These are phyloP conservation scores for Alternaria burnsii DNA, from an alignment of 2,329 filamentous ascomycete genomes.

Conservation along the genomic window DNA sequence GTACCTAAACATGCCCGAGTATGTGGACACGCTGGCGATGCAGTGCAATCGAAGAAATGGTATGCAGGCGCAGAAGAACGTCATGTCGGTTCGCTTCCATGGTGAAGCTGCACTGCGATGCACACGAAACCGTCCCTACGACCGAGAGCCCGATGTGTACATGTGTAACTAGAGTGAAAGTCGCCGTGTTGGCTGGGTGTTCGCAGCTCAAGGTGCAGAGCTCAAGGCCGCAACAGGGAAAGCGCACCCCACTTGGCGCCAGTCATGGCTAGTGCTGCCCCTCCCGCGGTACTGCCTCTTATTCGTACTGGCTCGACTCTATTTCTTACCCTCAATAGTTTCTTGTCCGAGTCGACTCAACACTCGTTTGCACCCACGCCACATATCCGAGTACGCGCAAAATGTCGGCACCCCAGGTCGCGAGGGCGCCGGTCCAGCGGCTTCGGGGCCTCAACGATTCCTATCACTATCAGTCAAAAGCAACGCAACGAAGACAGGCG, in stretches of 20 bases:
- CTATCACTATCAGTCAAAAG: constrained; percentile 27
- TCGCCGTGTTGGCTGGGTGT: constrained; percentile 2
- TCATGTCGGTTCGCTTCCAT: not conserved
- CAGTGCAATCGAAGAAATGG: not conserved
- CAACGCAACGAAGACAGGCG: constrained; percentile 31
- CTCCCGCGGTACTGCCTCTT: constrained; percentile 21
- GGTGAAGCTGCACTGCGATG: not conserved
- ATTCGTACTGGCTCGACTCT: constrained; percentile 22
- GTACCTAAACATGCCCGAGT: not conserved
- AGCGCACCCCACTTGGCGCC: constrained; percentile 1
- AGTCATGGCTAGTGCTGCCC: constrained; percentile 12
- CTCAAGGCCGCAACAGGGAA: constrained; percentile 3
- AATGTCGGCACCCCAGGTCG: constrained; percentile 33
- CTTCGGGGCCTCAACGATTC: constrained; percentile 37
- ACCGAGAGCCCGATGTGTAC: not conserved
- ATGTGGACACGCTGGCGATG: not conserved
- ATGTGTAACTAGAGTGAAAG: not conserved
- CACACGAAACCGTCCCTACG: not conserved
- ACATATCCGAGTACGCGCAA: constrained; percentile 1
- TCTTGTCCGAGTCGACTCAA: constrained; percentile 1
- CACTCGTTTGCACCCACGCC: constrained; percentile 4
- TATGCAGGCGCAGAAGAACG: not conserved
- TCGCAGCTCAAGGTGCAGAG: constrained; percentile 19
- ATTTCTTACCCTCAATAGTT: constrained; percentile 8
- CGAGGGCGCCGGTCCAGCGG: constrained; percentile 30